Evolutionary conservation across 352 stramenopile genomes (phyloP), one percentile per base, ranked within the genome.

Genomic region (Pythium coloratum): DNA sequence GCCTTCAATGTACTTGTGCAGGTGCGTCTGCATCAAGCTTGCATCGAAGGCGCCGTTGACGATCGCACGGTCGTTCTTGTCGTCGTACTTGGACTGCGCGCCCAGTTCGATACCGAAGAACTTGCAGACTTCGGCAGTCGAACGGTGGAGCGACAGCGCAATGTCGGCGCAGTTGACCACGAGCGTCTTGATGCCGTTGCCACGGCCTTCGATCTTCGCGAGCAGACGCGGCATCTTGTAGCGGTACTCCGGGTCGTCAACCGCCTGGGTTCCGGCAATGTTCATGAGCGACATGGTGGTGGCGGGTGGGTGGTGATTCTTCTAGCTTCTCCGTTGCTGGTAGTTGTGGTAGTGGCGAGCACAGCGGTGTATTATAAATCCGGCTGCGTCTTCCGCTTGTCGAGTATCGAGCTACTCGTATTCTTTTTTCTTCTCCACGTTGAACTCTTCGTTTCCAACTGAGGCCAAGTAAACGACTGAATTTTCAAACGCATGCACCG

Each of bases 121-220:
- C 88, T 98, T 99, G 92, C 91, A 99, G 30, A 99, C 96, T 79
- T 99, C 97, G 20, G 88, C 90, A 6, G 96, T 90, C 33, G 92
- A 89, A 57, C 97, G 95, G 75, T 99, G 94, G 28, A 99, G 82
- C 50, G 91, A 90, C 24, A 84, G 72, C 14, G 92, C 97, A 24
- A 99, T 84, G 50, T 99, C 97, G 16, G 84, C 85, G 66, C 98
- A 98, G 89, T 99, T 99, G 32, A 98, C 92, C 63, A 99, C 95
- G 36, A 98, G 86, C 36, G 98, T 99, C 86, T 99, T 99, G 77
- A 99, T 99, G 63, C 98, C 98, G 80, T 99, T 99, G 57, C 98
- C 98, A 59, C 96, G 90, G 40, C 98, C 98, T 88, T 99, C 98
- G 65, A 99, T 98, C 81, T 99, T 99, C 50, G 94, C 96, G 36